phyloP scores from a whole-genome alignment of 495 filamentous ascomycete genomes.

The Xylaria palmicola region DNA sequence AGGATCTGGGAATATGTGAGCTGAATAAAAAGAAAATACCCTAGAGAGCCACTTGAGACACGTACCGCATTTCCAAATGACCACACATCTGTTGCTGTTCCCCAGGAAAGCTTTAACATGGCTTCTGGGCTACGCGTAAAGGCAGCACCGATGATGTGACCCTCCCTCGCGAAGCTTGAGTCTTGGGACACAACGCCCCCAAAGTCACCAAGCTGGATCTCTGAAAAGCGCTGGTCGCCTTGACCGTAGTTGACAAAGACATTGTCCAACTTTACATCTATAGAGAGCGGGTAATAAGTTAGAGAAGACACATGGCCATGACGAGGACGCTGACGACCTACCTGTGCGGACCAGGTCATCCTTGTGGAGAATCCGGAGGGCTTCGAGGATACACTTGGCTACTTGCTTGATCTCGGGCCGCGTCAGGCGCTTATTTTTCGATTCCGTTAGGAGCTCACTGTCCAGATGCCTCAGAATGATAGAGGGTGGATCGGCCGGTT shows the following conservation, averaged over 20 bases:
- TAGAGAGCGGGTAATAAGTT: background rate
- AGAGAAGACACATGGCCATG: background rate
- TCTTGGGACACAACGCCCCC: slow-evolving; percentile 36
- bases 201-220: slow-evolving; percentile 42
- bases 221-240: slow-evolving; percentile 33
- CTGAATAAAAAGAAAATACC: slow-evolving; percentile 1
- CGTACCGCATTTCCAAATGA: slow-evolving; percentile 41
- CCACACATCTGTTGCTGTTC: slow-evolving; percentile 46
- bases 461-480: slow-evolving; percentile 46
- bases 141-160: slow-evolving; percentile 35
- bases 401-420: slow-evolving; percentile 43
- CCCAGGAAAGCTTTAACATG: slow-evolving; percentile 34
- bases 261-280: slow-evolving; percentile 45
- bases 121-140: slow-evolving; percentile 44
- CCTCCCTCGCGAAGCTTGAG: slow-evolving; percentile 37
- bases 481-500: slow-evolving; percentile 38
- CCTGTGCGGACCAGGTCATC: slow-evolving; percentile 43
- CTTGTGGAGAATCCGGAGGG: slow-evolving; percentile 38
- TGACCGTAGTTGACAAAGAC: slow-evolving; percentile 40
- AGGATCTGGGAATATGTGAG: slow-evolving; percentile 33
- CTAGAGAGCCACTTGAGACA: slow-evolving; percentile 9
- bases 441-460: slow-evolving; percentile 35
- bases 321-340: slow-evolving; percentile 12
- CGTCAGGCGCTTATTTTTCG: slow-evolving; percentile 34
- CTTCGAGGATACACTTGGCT: slow-evolving; percentile 38